A percentile compares a stretch with the other conserved stretches of the same genome.
Conservation (phyloP, 2,329 filamentous ascomycete genomes). For the Leptoxyphium fumago region DNA sequence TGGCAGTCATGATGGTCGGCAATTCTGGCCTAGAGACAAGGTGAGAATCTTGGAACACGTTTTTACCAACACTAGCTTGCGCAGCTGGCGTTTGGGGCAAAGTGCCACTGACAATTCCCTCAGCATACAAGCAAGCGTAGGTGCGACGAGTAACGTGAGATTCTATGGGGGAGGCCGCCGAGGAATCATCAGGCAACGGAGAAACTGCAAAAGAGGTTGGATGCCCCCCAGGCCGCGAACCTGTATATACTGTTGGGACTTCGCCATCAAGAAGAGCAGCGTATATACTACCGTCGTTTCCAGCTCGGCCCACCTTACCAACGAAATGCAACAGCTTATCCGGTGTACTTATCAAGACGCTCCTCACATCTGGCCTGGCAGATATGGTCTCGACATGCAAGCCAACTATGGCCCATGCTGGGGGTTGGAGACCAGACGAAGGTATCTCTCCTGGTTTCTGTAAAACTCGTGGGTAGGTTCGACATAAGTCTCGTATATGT, state of each 20-base stretch:
- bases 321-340: conserved; percentile 66
- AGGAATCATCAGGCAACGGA: conserved; percentile 52
- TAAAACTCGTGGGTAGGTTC: conserved; percentile 93
- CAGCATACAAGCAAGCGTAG: conserved; percentile 81
- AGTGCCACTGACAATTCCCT: conserved; percentile 79
- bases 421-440: conserved; percentile 69
- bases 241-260: conserved; percentile 60
- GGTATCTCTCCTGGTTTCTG: conserved; percentile 81
- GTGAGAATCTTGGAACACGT: conserved; percentile 65
- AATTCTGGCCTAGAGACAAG: conserved; percentile 62
- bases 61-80: conserved; percentile 51
- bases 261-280: conserved; percentile 78
- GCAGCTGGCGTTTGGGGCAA: conserved; percentile 44
- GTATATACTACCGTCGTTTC: conserved; percentile 74
- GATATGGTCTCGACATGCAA: conserved; percentile 66
- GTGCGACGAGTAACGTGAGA: conserved; percentile 40
- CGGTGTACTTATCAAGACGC: conserved; percentile 69
- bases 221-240: conserved; percentile 43
- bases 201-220: conserved; percentile 54
- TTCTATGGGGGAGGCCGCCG: conserved; percentile 21
- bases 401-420: conserved; percentile 69
- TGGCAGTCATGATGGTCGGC: conserved; percentile 49
- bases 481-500: conserved; percentile 88
- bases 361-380: conserved; percentile 54
- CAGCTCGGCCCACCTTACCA: conserved; percentile 58